Evolutionary conservation across 169 alveolate genomes (phyloP), one percentile per base, ranked within the genome.

Genomic region (Cryptosporidium baileyi): DNA sequence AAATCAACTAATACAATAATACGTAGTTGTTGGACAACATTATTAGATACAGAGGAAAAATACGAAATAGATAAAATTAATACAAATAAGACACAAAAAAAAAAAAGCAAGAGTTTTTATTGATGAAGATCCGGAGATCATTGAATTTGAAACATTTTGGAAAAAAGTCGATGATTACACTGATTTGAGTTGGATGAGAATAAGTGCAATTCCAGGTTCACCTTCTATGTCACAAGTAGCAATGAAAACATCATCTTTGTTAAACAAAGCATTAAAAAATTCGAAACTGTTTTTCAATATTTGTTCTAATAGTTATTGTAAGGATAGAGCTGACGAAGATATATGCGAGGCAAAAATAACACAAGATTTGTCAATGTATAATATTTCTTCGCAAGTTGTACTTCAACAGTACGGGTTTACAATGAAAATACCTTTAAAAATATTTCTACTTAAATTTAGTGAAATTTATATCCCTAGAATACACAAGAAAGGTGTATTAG

Each of bases 191-290:
- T 74, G 85, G 85, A 36, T 74, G 49, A 51, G 85, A 22, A 32
- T 59, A 54, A 74, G 85, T 36, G 85, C 85, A 57, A 54, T 74
- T 26, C 85, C 85, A 22, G 85, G 85, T 8, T 74, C 74, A 7
- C 85, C 85, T 19, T 74, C 85, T 34, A 54, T 57, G 74, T 74
- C 85, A 17, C 85, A 74, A 74, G 54, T 74, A 40, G 85, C 85
- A 24, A 1, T 54, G 2, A 74, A 51, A 24, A 19, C 85, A 26
- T 32, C 74, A 11, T 28, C 40, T 22, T 34, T 74, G 57, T 19
- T 74, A 36, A 43, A 57, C 49, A 49, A 44, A 54, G 36, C 38
- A 28, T 28, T 74, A 59, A 74, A 34, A 54, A 57, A 51, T 17
- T 60, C 67, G n/a, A 57, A 74, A n/a, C 30, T 54, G 0, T 54